Evolutionary conservation across 2,329 filamentous ascomycete genomes (phyloP), one percentile per base, ranked within the genome.

Genomic region (Colletotrichum liriopes): DNA sequence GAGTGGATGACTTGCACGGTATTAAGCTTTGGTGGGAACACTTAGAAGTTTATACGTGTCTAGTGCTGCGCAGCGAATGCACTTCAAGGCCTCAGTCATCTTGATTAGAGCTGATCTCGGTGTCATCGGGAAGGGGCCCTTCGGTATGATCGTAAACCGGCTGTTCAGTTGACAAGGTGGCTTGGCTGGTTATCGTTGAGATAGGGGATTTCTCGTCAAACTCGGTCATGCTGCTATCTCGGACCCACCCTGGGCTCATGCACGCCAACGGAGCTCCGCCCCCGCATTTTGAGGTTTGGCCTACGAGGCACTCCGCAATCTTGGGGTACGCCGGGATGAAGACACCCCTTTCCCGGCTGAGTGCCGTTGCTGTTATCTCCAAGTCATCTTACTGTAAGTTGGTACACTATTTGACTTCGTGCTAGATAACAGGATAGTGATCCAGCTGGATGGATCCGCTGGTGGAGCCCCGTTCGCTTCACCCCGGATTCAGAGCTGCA

Each of bases 221-320:
- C 11, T 51, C 41, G n/a, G 65, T 39, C 54, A 56, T 56, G 32
- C 54, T 47, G 56, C 65, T 67, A 63, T 67, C 55, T 54, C 47
- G 52, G 52, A 14, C 39, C 54, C 54, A 56, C 54, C 32, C 20
- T 14, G 18, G 51, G 23, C 49, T 37, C 54, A 41, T 68, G 65
- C 65, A 35, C 11, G 32, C 54, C 41, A 51, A 68, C 65, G 65
- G 65, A 63, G 65, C 65, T 68, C 65, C 65, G 58, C 59, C 65
- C 65, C 65, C 65, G 65, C 65, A 68, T 68, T 68, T 49, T 51
- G 41, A n/a, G 61, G 54, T 45, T 65, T 49, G 47, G 47, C 55
- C 54, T 45, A 45, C 49, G 35, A 35, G 61, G 61, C 54, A 35
- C 35, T 67, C 65, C 54, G 65, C 65, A 54, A 37, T 61, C 32